Evolutionary conservation across 495 filamentous ascomycete genomes (phyloP), one percentile per base, ranked within the genome.

Genomic region (Neurospora sp.): DNA sequence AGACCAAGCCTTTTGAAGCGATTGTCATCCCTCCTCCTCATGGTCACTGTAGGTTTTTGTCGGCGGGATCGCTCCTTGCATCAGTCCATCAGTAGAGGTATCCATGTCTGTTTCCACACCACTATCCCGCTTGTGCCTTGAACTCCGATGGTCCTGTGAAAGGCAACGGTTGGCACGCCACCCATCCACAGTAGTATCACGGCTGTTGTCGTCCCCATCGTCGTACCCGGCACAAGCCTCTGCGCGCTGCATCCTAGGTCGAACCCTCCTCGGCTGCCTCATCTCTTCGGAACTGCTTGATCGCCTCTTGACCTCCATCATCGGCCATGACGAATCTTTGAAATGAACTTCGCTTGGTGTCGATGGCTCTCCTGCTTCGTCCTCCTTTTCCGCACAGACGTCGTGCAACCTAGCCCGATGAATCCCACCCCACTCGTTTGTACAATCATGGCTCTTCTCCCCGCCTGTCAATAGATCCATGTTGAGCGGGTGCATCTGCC

Each of bases 401-500:
- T 65, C 53, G 53, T 65, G 35, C 53, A 18, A 65, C 14, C 22
- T 14, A 31, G 53, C 53, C 27, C 53, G 27, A 35, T 65, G 53
- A 65, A 18, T 37, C 27, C 27, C 3, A 65, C 53, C 14, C 53
- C 53, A 65, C 7, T 35, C 18, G 12, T 65, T 14, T 37, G 53
- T 65, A 65, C 22, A 11, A 59, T 65, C 53, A 65, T 8, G 27
- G 7, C 6, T 37, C 22, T 18, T 16, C 22, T 35, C 27, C 14
- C 53, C 14, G 6, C 14, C 27, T 14, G 27, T 27, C 39, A 74
- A 40, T 5, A 72, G 39, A 41, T 74, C 70, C 69, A 70, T 46
- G 35, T 76, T 72, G 9, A 72, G 71, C 37, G 73, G 69, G 41
- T 75, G 74, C 74, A 73, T 75, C 41, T 75, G 74, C 7, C 73